phyloP scores from a whole-genome alignment of 768 basidiomycete species.

The Rhizopogon sp. region DNA sequence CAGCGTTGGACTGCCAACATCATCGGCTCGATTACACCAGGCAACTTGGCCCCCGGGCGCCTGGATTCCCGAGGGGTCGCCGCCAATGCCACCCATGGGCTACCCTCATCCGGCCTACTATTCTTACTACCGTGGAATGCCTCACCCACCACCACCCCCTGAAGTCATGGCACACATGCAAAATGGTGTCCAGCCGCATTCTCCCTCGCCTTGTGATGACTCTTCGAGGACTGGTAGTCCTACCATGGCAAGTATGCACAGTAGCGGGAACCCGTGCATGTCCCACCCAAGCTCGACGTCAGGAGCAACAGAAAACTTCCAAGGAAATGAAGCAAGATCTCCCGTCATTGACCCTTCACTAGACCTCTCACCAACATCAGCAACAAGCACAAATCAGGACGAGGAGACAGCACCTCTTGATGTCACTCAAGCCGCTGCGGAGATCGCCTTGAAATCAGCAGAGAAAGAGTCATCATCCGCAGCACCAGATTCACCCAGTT shows the following conservation, averaged over 20 bases:
- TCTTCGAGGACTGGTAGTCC: slow-evolving; percentile 24
- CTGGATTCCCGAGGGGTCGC: slow-evolving; percentile 29
- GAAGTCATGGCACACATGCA: slow-evolving; percentile 15
- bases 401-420: slow-evolving; percentile 15
- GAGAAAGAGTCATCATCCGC: slow-evolving; percentile 22
- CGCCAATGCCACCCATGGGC: slow-evolving; percentile 28
- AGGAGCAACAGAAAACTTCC: slow-evolving; percentile 7
- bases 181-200: slow-evolving; percentile 20
- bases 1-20: slow-evolving; percentile 45
- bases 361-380: slow-evolving; percentile 19
- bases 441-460: slow-evolving; percentile 31
- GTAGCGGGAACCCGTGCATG: slow-evolving; percentile 15
- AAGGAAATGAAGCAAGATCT: slow-evolving; percentile 7
- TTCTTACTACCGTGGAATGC: slow-evolving; percentile 43
- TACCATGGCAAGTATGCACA: slow-evolving; percentile 8
- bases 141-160: slow-evolving; percentile 18
- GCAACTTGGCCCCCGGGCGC: slow-evolving; percentile 38
- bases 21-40: slow-evolving; percentile 42
- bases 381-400: slow-evolving; percentile 9
- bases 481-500: slow-evolving; percentile 2
- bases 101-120: slow-evolving; percentile 32
- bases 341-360: slow-evolving; percentile 36
- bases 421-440: slow-evolving; percentile 24
- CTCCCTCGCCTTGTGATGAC: slow-evolving; percentile 10
- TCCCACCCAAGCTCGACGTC: slow-evolving; percentile 4